A percentile compares a stretch with the other conserved stretches of the same genome.
phyloP scores from a whole-genome alignment of 1,284 basidiomycete genomes.

The Tilletia caries region DNA sequence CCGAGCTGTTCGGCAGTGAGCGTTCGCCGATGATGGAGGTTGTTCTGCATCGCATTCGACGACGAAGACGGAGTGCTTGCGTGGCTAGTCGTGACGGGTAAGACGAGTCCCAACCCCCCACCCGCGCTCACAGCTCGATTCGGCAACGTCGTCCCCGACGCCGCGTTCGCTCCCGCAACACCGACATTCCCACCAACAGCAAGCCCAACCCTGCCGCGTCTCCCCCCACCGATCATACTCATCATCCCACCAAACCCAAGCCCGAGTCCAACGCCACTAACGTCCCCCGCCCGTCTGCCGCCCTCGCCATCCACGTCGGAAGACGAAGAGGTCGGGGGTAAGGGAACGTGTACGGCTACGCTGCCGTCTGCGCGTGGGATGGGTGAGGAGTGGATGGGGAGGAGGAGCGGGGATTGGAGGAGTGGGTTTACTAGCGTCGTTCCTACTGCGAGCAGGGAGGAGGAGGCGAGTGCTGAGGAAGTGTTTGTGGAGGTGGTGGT shows the following conservation, averaged over 20 bases:
- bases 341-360: background rate
- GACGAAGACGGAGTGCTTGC: too few relatives aligned
- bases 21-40: background rate
- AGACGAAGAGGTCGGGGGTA: background rate
- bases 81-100: too few relatives aligned
- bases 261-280: background rate
- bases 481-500: too few relatives aligned
- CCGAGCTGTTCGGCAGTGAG: background rate
- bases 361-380: slow-evolving; percentile 8
- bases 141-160: too few relatives aligned
- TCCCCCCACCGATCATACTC: background rate
- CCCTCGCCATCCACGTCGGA: background rate
- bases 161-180: too few relatives aligned
- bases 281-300: background rate
- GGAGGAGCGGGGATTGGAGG: background rate
- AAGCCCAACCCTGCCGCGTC: too few relatives aligned
- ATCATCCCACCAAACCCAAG: slow-evolving; percentile 7
- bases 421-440: slow-evolving; percentile 1
- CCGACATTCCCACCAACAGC: too few relatives aligned
- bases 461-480: too few relatives aligned
- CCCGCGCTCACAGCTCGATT: too few relatives aligned
- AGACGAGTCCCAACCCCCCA: too few relatives aligned
- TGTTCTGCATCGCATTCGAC: background rate
- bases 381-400: slow-evolving; percentile 9
- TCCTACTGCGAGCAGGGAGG: background rate